A percentile compares a stretch with the other conserved stretches of the same genome.
These are phyloP conservation scores for Volutella citrinella DNA, from an alignment of 2,329 filamentous ascomycete genomes.

Conservation along the genomic window DNA sequence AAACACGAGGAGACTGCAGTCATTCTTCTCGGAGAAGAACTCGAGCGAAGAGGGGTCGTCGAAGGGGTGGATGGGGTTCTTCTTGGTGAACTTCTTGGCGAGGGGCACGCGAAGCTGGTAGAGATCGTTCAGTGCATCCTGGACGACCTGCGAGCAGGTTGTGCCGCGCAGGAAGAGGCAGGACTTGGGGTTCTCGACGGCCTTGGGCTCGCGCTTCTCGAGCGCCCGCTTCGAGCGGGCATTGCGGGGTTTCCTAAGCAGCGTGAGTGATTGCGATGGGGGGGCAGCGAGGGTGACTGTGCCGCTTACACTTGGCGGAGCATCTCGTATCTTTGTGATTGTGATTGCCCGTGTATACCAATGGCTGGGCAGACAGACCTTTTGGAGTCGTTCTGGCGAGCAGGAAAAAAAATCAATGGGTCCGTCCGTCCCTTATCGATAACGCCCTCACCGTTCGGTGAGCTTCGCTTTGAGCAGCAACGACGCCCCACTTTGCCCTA, in stretches of 20 bases:
- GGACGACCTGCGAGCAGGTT: slow-evolving; percentile 75
- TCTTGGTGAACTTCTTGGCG: slow-evolving; percentile 91
- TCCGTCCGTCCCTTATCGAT: slow-evolving; percentile 40
- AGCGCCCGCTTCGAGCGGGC: slow-evolving; percentile 93
- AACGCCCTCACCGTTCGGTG: slow-evolving; percentile 16
- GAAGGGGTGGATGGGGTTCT: slow-evolving; percentile 93
- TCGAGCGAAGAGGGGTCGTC: slow-evolving; percentile 84
- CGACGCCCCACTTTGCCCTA: background rate
- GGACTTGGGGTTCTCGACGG: slow-evolving; percentile 84
- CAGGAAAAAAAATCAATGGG: slow-evolving; percentile 28
- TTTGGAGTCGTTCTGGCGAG: too few species aligned
- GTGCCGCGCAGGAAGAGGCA: slow-evolving; percentile 88
- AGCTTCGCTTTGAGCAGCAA: slow-evolving; percentile 3
- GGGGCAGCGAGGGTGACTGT: too few species aligned
- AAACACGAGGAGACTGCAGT: slow-evolving; percentile 81
- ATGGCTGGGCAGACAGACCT: too few species aligned
- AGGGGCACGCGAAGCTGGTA: slow-evolving; percentile 80
- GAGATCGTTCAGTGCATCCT: slow-evolving; percentile 82
- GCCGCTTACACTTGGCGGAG: slow-evolving; percentile 48
- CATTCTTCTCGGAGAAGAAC: slow-evolving; percentile 97
- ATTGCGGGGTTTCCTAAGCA: slow-evolving; percentile 55
- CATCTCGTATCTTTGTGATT: too few species aligned
- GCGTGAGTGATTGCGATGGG: too few species aligned
- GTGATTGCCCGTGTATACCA: too few species aligned
- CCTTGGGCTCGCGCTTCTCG: slow-evolving; percentile 88